Percentiles rank a stretch among this genome's conserved stretches.
Evolutionary conservation across 345 rosid genomes (phyloP).

Genomic region (Acer negundo): DNA sequence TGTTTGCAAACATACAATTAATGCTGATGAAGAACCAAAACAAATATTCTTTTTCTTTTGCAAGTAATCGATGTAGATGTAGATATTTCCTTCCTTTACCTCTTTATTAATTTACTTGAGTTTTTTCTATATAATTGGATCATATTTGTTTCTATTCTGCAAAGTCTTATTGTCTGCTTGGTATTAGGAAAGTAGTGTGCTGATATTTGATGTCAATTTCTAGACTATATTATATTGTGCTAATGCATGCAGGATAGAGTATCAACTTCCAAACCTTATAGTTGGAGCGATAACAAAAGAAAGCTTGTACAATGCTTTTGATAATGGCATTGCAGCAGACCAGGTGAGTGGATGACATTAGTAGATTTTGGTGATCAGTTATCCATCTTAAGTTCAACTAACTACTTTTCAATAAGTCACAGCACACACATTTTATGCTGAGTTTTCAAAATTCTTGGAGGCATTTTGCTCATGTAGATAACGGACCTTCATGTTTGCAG

Average conservation of each 20-base stretch:
- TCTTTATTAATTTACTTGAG: background rate
- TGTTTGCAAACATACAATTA: background rate
- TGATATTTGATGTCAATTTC: slow-evolving; percentile 1
- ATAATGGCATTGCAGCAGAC: slow-evolving; percentile 86
- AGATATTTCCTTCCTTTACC: background rate
- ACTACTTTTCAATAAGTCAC: background rate
- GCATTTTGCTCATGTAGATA: slow-evolving; percentile 21
- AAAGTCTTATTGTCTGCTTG: background rate
- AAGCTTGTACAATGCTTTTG: slow-evolving; percentile 84
- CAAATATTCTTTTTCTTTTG: background rate
- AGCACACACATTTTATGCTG: background rate
- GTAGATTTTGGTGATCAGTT: slow-evolving; percentile 16
- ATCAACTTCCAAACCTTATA: slow-evolving; percentile 94
- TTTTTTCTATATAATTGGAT: background rate
- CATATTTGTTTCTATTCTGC: background rate
- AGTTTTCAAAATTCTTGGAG: background rate
- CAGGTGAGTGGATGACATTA: slow-evolving; percentile 49
- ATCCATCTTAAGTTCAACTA: background rate
- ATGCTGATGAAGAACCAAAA: background rate
- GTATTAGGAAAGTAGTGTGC: background rate
- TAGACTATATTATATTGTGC: slow-evolving; percentile 8
- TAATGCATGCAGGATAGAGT: slow-evolving; percentile 69
- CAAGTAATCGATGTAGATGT: background rate
- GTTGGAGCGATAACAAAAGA: slow-evolving; percentile 92
- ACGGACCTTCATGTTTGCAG: slow-evolving; percentile 36